Percentiles rank a stretch among this genome's conserved stretches.
Conservation (phyloP, 2,329 filamentous ascomycete species). For the Plectosphaerella cucumerina region DNA sequence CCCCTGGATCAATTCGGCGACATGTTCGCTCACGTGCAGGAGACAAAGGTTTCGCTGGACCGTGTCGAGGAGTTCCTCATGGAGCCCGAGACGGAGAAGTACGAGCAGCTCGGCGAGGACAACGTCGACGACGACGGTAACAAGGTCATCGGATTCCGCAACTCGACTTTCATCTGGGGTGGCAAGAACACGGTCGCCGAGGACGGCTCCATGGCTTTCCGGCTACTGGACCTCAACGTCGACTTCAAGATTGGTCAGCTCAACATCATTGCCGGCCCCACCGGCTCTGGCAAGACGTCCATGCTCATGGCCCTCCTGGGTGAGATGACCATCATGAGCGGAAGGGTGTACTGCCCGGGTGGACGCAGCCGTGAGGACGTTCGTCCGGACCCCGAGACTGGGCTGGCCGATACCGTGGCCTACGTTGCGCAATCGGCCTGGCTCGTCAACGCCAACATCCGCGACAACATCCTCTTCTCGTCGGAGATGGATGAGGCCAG, state of each 20-base stretch:
- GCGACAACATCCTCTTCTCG: constrained; percentile 92
- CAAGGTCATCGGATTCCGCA: constrained; percentile 76
- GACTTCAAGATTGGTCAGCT: constrained; percentile 81
- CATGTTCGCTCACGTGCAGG: constrained; percentile 97
- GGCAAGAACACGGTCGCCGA: constrained; percentile 56
- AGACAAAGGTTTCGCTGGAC: constrained; percentile 94
- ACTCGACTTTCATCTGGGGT: constrained; percentile 88
- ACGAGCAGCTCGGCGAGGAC: constrained; percentile 71
- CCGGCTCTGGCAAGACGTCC: constrained; percentile 93
- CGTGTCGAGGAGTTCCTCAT: constrained; percentile 91
- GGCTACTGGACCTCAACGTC: constrained; percentile 77
- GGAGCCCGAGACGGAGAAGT: constrained; percentile 96
- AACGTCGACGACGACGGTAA: constrained; percentile 66
- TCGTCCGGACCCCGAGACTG: constrained; percentile 74
- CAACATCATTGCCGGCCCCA: constrained; percentile 90
- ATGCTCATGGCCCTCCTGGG: constrained; percentile 92
- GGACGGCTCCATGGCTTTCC: constrained; percentile 71
- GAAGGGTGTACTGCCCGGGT: constrained; percentile 79
- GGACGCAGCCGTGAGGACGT: constrained; percentile 83
- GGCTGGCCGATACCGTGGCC: constrained; percentile 84
- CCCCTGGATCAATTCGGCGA: constrained; percentile 94
- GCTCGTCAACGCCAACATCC: constrained; percentile 93
- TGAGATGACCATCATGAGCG: constrained; percentile 86
- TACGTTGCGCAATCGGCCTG: constrained; percentile 97
- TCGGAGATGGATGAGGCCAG: constrained; percentile 74